Evolutionary conservation across 805 yeast species (phyloP).

Genomic region (Ogataea parapolymorpha): DNA sequence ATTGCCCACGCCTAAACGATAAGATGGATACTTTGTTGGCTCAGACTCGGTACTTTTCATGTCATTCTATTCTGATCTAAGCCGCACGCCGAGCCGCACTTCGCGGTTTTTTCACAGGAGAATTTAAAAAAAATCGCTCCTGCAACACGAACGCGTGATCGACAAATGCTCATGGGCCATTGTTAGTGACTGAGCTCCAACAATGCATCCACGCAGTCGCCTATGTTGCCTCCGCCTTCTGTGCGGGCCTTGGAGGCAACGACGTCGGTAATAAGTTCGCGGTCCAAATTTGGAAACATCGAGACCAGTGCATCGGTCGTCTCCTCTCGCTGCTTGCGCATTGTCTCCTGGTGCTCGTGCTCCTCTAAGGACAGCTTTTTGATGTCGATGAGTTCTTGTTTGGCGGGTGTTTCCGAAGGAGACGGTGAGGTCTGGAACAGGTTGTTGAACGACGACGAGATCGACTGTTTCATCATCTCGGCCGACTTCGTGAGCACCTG

Average conservation of each 20-base stretch:
- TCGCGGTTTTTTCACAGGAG: slow-evolving; percentile 7
- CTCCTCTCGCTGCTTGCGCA: slow-evolving; percentile 42
- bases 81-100: slow-evolving; percentile 10
- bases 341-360: slow-evolving; percentile 32
- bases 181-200: slow-evolving; percentile 26
- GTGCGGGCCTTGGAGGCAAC: slow-evolving; percentile 47
- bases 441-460: slow-evolving; percentile 27
- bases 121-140: slow-evolving; percentile 1
- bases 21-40: not conserved
- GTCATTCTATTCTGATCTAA: slow-evolving; percentile 6
- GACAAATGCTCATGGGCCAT: not conserved
- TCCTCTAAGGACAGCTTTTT: slow-evolving; percentile 32
- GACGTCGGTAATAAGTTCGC: slow-evolving; percentile 66
- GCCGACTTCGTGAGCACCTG: slow-evolving; percentile 36
- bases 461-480: slow-evolving; percentile 34
- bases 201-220: slow-evolving; percentile 69
- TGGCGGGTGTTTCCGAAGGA: slow-evolving; percentile 12
- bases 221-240: slow-evolving; percentile 43
- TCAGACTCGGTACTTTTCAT: not conserved
- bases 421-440: slow-evolving; percentile 20
- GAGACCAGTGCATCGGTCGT: slow-evolving; percentile 50
- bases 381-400: slow-evolving; percentile 23
- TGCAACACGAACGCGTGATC: slow-evolving; percentile 7
- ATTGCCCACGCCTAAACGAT: not conserved
- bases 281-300: slow-evolving; percentile 76